phyloP scores from a whole-genome alignment of 2,329 filamentous ascomycete genomes.

The Cadophora malorum region DNA sequence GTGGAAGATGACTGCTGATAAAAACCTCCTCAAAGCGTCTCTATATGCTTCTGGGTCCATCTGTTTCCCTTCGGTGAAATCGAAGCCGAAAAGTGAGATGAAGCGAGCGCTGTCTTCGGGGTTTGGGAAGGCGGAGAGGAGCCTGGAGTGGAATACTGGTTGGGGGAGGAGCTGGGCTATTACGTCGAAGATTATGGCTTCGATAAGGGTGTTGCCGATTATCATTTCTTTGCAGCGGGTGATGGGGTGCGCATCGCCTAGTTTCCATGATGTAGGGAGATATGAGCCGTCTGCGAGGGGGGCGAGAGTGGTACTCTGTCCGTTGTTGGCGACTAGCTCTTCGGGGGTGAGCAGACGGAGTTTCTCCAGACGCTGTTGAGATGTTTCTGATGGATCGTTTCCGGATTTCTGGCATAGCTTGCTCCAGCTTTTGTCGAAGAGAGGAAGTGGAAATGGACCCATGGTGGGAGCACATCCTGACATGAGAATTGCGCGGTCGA shows the following conservation, averaged over 20 bases:
- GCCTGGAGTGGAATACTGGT: constrained; percentile 11
- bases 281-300: constrained; percentile 20
- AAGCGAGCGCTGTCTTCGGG: constrained; percentile 12
- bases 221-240: constrained; percentile 24
- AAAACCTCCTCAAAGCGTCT: constrained; percentile 20
- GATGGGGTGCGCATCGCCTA: constrained; percentile 5
- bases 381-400: not conserved
- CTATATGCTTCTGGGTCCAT: constrained; percentile 11
- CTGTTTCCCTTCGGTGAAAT: not conserved
- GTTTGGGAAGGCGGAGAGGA: not conserved
- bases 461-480: constrained; percentile 25
- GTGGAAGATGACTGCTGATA: constrained; percentile 24
- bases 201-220: constrained; percentile 18
- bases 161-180: constrained; percentile 5
- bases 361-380: constrained; percentile 3
- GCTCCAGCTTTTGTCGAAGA: constrained; percentile 19
- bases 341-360: constrained; percentile 8
- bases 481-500: constrained; percentile 32
- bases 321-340: constrained; percentile 18
- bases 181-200: constrained; percentile 25
- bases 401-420: constrained; percentile 4
- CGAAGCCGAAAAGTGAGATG: constrained; percentile 14
- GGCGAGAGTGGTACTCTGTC: constrained; percentile 4
- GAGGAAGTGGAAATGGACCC: constrained; percentile 14
- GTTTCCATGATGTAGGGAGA: constrained; percentile 20